Conservation (phyloP, 495 filamentous ascomycete genomes). For the Podospora conica region DNA sequence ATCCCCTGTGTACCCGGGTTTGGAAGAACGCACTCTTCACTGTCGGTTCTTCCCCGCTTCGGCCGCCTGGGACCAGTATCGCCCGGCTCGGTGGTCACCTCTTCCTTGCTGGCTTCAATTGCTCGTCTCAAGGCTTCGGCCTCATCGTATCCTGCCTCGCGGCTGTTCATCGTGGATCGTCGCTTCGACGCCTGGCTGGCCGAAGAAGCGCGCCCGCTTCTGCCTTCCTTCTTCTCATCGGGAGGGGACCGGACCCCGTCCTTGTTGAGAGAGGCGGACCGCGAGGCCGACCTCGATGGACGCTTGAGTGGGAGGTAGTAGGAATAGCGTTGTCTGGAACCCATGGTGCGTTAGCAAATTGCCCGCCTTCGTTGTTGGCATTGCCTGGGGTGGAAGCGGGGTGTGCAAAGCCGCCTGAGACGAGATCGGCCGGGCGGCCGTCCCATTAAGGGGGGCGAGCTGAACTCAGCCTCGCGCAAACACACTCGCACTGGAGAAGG, state of each 20-base stretch:
- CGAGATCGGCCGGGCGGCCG: slow-evolving; percentile 24
- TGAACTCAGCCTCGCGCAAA: slow-evolving; percentile 19
- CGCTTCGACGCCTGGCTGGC: slow-evolving; percentile 60
- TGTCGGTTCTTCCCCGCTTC: slow-evolving; percentile 85
- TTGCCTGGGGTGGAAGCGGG: slow-evolving; percentile 2
- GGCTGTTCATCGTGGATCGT: slow-evolving; percentile 95
- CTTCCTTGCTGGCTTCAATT: slow-evolving; percentile 90
- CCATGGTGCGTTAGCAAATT: slow-evolving; percentile 18
- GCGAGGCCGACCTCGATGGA: slow-evolving; percentile 39
- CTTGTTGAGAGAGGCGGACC: slow-evolving; percentile 54
- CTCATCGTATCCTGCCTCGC: slow-evolving; percentile 91
- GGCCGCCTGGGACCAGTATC: slow-evolving; percentile 52
- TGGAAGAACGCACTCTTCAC: slow-evolving; percentile 70
- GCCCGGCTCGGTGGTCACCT: slow-evolving; percentile 43
- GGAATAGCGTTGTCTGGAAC: slow-evolving; percentile 48
- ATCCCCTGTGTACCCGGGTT: slow-evolving; percentile 4
- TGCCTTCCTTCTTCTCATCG: slow-evolving; percentile 43
- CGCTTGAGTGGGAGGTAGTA: slow-evolving; percentile 50
- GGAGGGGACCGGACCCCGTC: slow-evolving; percentile 44
- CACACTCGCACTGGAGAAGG: slow-evolving; percentile 5
- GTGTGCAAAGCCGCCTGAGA: slow-evolving; percentile 9
- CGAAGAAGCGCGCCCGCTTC: slow-evolving; percentile 42
- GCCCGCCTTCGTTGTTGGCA: background rate
- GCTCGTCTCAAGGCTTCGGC: slow-evolving; percentile 83
- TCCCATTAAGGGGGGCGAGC: slow-evolving; percentile 22